Evolutionary conservation across 495 filamentous ascomycete species (phyloP), one percentile per base, ranked within the genome.

Genomic region (Lasiosphaeria hispida): DNA sequence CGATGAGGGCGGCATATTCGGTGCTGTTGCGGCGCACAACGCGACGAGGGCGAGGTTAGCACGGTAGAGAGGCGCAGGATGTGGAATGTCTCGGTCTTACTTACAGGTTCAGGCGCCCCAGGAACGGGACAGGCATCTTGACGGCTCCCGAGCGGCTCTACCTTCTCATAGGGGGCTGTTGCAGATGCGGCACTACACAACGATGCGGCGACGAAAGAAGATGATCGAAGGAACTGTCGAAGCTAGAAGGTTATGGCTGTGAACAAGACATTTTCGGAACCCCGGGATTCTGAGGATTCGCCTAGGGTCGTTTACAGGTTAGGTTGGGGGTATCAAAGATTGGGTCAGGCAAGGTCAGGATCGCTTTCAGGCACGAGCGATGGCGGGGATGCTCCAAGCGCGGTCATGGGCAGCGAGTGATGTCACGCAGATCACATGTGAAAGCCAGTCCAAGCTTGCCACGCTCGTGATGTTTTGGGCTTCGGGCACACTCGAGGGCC

Each of bases 1-100:
- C 85, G 40, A 91, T 72, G 41, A 98, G 84, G 39, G 91, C 90
- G 58, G 91, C 71, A 77, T 97, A 97, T 74, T 98, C 92, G 70
- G 77, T 77, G 73, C 87, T 90, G 65, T 19, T 11, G 13, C 9
- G 4, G 41, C 10, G 42, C 35, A 19, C 38, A 11, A 17, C 39
- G n/a, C n/a, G n/a, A n/a, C n/a, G n/a, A 11, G 38, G 0, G n/a
- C 48, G 41, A 19, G 18, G 14, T 39, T 18, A 40, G 30, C 23
- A 30, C 5, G n/a, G 18, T 47, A 2, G 47, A 10, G 7, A 7
- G 7, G 23, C 23, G 23, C 33, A 11, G 19, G 10, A 38, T 51
- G 42, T 18, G 36, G 49, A 14, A 14, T 39, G 19, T 11, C 48
- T 36, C 23, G 23, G 23, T 65, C 82, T 65, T 74, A 88, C 82